These are phyloP conservation scores for Fonsecaea erecta DNA, from an alignment of 2,329 filamentous ascomycete genomes.

Conservation along the genomic window DNA sequence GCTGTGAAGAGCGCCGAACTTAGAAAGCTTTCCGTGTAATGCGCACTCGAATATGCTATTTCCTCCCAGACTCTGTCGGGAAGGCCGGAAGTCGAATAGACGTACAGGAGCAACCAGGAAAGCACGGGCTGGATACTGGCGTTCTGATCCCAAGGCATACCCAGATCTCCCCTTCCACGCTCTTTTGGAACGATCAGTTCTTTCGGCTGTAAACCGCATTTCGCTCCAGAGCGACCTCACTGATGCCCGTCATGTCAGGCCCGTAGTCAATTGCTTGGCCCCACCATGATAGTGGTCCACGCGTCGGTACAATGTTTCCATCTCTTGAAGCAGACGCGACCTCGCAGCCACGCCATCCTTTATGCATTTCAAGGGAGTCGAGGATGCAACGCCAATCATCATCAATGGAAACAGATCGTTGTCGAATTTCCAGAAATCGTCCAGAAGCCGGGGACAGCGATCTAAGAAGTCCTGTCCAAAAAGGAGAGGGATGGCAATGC, in stretches of 20 bases:
- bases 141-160: conserved; percentile 5
- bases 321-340: conserved; percentile 4
- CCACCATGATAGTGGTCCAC: conserved; percentile 3
- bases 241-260: neutral
- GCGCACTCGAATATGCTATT: conserved; percentile 6
- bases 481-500: conserved; percentile 7
- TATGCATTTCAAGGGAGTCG: neutral
- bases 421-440: conserved; percentile 18
- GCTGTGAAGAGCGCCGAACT: too few species aligned
- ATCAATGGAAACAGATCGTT: conserved; percentile 12
- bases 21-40: neutral
- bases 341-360: conserved; percentile 11
- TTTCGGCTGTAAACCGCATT: conserved; percentile 1
- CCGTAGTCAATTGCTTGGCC: neutral
- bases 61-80: neutral
- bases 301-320: conserved; percentile 3
- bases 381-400: conserved; percentile 6
- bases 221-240: neutral
- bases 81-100: conserved; percentile 7
- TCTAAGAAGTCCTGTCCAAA: conserved; percentile 10
- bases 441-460: conserved; percentile 2
- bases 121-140: conserved; percentile 11
- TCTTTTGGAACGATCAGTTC: conserved; percentile 4
- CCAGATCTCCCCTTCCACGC: neutral
- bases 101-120: conserved; percentile 9